Percentiles rank a stretch among this genome's conserved stretches.
Conservation (phyloP, 176 grass and related monocot genomes). For the Bothriochloa decipiens region DNA sequence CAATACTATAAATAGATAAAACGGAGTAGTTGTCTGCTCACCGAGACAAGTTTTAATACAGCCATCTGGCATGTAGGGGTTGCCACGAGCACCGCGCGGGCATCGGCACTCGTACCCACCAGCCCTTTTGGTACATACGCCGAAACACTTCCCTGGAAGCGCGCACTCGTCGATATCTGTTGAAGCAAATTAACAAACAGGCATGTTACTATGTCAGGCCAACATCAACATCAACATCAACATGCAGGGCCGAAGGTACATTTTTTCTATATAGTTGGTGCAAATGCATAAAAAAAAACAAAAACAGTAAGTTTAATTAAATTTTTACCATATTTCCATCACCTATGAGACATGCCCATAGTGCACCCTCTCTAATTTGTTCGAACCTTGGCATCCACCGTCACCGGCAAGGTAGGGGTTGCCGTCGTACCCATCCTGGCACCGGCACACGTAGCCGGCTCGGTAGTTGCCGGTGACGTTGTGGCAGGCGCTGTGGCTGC, state of each 20-base stretch:
- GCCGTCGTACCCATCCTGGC: conserved; percentile 37
- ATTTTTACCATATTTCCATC: too few species aligned
- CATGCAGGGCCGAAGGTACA: too few species aligned
- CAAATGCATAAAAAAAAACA: too few species aligned
- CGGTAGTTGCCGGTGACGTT: conserved; percentile 28
- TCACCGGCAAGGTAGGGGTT: conserved; percentile 49
- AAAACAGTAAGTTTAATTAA: too few species aligned
- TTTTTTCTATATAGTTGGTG: too few species aligned
- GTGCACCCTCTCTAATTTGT: too few species aligned
- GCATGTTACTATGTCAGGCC: background rate
- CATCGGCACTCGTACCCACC: background rate
- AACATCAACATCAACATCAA: too few species aligned
- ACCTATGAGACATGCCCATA: too few species aligned
- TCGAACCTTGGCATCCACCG: background rate
- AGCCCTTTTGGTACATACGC: background rate
- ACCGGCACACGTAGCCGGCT: conserved; percentile 17
- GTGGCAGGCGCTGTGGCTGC: conserved; percentile 6
- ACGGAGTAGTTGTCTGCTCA: background rate
- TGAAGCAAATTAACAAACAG: background rate
- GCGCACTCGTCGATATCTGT: conserved; percentile 19
- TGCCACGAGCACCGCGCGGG: background rate
- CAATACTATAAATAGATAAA: background rate
- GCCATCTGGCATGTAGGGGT: background rate
- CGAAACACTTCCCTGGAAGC: background rate
- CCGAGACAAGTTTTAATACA: conserved; percentile 4